Evolutionary conservation across 2,329 filamentous ascomycete genomes (phyloP).

Genomic region (Colletotrichum brevisporum): DNA sequence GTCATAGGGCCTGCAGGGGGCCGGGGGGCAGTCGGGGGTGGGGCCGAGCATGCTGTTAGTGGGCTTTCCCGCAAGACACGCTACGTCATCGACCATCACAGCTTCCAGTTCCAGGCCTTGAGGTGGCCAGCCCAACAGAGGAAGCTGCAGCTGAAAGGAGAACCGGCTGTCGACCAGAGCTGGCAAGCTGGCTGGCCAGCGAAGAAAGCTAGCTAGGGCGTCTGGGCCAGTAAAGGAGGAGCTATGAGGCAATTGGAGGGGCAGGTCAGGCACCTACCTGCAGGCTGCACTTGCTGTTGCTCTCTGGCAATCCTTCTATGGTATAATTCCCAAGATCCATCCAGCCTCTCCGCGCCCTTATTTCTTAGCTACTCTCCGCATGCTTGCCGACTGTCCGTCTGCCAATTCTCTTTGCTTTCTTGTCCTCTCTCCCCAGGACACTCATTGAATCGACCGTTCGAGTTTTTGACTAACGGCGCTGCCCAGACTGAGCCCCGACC

Average conservation of each 20-base stretch:
- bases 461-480: not conserved
- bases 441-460: not conserved
- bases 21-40: slow-evolving; percentile 26
- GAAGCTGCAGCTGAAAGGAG: slow-evolving; percentile 34
- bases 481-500: slow-evolving; percentile 8
- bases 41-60: slow-evolving; percentile 33
- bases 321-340: slow-evolving; percentile 28
- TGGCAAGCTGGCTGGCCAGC: slow-evolving; percentile 11
- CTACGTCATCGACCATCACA: slow-evolving; percentile 41
- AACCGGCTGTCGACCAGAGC: slow-evolving; percentile 9
- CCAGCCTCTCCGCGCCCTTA: not conserved
- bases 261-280: slow-evolving; percentile 4
- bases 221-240: not conserved
- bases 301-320: slow-evolving; percentile 9
- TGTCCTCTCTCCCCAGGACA: not conserved
- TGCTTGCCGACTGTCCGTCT: slow-evolving; percentile 13
- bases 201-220: slow-evolving; percentile 12
- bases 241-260: slow-evolving; percentile 41
- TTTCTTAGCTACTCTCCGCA: slow-evolving; percentile 16
- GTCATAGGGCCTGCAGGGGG: slow-evolving; percentile 33
- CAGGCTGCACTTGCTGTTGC: not conserved
- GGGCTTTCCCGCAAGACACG: slow-evolving; percentile 34
- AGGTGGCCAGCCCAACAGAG: slow-evolving; percentile 2
- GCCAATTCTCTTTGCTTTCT: slow-evolving; percentile 28
- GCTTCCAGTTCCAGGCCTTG: slow-evolving; percentile 23